These are phyloP conservation scores for Gyromitra esculenta DNA, from an alignment of 2,329 filamentous ascomycete genomes.

Conservation along the genomic window DNA sequence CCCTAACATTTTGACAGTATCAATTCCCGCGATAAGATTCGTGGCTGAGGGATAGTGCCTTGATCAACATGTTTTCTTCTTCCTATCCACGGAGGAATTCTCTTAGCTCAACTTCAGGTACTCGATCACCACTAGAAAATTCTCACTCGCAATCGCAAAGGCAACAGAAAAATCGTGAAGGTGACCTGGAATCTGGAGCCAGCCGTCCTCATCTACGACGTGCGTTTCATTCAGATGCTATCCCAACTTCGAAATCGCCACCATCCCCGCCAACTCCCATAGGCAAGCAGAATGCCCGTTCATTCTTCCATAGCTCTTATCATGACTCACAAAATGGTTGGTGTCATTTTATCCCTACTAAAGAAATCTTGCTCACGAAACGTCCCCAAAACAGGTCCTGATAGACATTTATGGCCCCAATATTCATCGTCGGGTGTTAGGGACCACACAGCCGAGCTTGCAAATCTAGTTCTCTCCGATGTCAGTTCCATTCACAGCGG, in stretches of 20 bases:
- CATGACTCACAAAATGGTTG: slow-evolving; percentile 51
- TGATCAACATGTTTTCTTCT: slow-evolving; percentile 45
- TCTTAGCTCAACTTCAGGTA: slow-evolving; percentile 26
- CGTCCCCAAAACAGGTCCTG: slow-evolving; percentile 20
- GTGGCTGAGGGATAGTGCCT: slow-evolving; percentile 4
- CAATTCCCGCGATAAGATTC: slow-evolving; percentile 12
- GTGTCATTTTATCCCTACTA: slow-evolving; percentile 8
- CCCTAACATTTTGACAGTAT: slow-evolving; percentile 1
- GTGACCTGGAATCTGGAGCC: slow-evolving; percentile 34
- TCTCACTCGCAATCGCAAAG: neutral
- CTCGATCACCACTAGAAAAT: slow-evolving; percentile 15
- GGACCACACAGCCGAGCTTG: slow-evolving; percentile 86
- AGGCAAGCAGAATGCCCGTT: slow-evolving; percentile 51
- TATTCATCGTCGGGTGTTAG: slow-evolving; percentile 66
- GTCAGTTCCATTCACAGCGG: slow-evolving; percentile 61
- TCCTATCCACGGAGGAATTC: slow-evolving; percentile 46
- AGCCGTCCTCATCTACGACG: slow-evolving; percentile 35
- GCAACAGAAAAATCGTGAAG: slow-evolving; percentile 38
- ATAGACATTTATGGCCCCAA: slow-evolving; percentile 47
- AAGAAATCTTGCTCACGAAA: slow-evolving; percentile 10
- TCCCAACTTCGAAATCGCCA: slow-evolving; percentile 39
- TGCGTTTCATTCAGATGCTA: slow-evolving; percentile 38
- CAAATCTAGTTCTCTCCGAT: slow-evolving; percentile 80
- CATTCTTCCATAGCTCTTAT: slow-evolving; percentile 53
- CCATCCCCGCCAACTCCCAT: slow-evolving; percentile 43